phyloP scores from a whole-genome alignment of 805 yeast species.

The Nakazawaea holstii region DNA sequence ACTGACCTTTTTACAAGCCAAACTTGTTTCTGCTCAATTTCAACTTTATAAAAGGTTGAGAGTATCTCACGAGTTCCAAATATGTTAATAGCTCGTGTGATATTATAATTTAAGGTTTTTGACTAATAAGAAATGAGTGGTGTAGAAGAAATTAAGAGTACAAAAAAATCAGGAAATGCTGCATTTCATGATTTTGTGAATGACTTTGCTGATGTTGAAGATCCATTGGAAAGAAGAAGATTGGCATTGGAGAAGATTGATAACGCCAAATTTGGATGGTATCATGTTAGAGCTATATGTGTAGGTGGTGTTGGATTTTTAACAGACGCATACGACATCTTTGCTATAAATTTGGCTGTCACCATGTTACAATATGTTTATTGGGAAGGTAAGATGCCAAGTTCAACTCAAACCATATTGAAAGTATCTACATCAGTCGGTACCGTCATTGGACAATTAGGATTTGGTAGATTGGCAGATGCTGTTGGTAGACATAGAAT shows the following conservation, averaged over 20 bases:
- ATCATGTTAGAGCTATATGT: slow-evolving; percentile 47
- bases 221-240: slow-evolving; percentile 55
- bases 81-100: slow-evolving; percentile 8
- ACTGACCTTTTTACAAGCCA: no score
- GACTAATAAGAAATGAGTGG: not conserved
- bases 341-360: slow-evolving; percentile 71
- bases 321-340: slow-evolving; percentile 81
- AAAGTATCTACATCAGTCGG: slow-evolving; percentile 85
- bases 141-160: not conserved
- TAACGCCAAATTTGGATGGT: slow-evolving; percentile 54
- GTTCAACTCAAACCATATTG: slow-evolving; percentile 59
- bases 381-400: slow-evolving; percentile 56
- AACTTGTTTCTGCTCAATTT: no score
- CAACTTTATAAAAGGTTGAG: not conserved
- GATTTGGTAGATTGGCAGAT: slow-evolving; percentile 73
- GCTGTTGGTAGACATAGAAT: slow-evolving; percentile 69
- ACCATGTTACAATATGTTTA: slow-evolving; percentile 65
- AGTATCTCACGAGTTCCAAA: not conserved
- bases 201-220: slow-evolving; percentile 50
- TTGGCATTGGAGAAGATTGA: slow-evolving; percentile 56
- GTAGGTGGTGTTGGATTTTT: slow-evolving; percentile 84
- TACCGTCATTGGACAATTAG: slow-evolving; percentile 75
- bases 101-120: not conserved
- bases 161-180: slow-evolving; percentile 42
- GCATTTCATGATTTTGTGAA: slow-evolving; percentile 53